Base-by-base conservation (phyloP, 2,329 filamentous ascomycete genomes). In the Fusarium sp. region DNA sequence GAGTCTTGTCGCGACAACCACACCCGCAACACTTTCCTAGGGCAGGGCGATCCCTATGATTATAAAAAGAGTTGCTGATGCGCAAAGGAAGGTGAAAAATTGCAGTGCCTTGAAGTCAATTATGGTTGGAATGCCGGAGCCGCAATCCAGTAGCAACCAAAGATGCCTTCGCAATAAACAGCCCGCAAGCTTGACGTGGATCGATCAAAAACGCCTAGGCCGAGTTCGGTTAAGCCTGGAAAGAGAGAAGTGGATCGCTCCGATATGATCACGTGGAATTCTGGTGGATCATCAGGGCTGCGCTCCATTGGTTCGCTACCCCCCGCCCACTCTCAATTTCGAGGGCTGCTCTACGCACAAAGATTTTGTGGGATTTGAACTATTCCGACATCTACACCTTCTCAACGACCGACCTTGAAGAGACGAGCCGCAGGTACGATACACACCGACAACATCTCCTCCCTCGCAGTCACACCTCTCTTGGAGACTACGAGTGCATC, bases 401-500 rank as follows among this genome's bases (percentile, higher is more conserved):
- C 67, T 72, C 72, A 75, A 73, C 73, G 74, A 71, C 74, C 74
- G 69, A 74, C 70, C 68, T 71, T 71, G 70, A 74, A 73, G 71
- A 75, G 73, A 75, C 75, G 75, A 77, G 72, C 71, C 72, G 74
- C 73, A 78, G 76, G 76, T 78, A 78, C 74, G 76, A 75, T 50
- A 59, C 38, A 55, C 62, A 58, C 62, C 63, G 60, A 67, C 62
- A 55, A 65, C 43, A 57, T 57, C 61, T 59, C 53, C 53, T 64
- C 54, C 51, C 60, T 61, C 57, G 57, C 51, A 63, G 56, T 53
- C 32, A 36, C 51, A 52, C 59, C 49, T 53, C 29, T 32, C 31
- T 46, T 32, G 54, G 59, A 65, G 59, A 64, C 46, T 47, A 63
- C 68, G 61, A 69, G 61, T 33, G 61, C 66, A 63, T 53, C 51